Conservation (phyloP, 345 rosid species). For the Ceriops decandra region DNA sequence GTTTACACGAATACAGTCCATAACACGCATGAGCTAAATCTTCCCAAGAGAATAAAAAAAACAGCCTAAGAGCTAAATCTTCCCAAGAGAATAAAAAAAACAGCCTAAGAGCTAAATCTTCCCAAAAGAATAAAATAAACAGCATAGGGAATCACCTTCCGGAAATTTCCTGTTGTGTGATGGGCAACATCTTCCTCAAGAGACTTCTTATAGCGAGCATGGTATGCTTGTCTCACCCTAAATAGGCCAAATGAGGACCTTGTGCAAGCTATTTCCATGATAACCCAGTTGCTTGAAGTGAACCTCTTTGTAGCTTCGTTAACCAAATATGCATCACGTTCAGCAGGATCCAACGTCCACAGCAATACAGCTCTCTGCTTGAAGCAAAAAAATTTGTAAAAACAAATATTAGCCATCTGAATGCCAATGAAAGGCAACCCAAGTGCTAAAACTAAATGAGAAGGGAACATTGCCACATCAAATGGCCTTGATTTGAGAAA, state of each 20-base stretch:
- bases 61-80: background rate
- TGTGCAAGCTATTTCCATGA: constrained; percentile 79
- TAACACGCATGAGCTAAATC: background rate
- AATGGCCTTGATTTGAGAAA: background rate
- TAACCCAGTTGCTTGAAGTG: constrained; percentile 64
- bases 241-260: constrained; percentile 62
- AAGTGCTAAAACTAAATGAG: background rate
- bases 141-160: constrained; percentile 48
- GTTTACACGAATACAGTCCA: background rate
- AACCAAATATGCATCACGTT: constrained; percentile 75
- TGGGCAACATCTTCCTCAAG: constrained; percentile 89
- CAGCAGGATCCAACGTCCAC: constrained; percentile 72
- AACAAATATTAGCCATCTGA: constrained; percentile 4
- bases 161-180: constrained; percentile 66
- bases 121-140: background rate
- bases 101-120: background rate
- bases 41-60: background rate
- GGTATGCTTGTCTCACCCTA: constrained; percentile 66
- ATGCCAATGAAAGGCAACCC: background rate
- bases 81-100: background rate
- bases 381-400: constrained; percentile 4
- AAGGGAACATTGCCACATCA: background rate
- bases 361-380: constrained; percentile 55
- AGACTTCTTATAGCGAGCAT: constrained; percentile 68
- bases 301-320: constrained; percentile 72